These are phyloP conservation scores for Thoreauomyces humboldtii DNA, from an alignment of 192 early-diverging fungal genomes.

Conservation along the genomic window DNA sequence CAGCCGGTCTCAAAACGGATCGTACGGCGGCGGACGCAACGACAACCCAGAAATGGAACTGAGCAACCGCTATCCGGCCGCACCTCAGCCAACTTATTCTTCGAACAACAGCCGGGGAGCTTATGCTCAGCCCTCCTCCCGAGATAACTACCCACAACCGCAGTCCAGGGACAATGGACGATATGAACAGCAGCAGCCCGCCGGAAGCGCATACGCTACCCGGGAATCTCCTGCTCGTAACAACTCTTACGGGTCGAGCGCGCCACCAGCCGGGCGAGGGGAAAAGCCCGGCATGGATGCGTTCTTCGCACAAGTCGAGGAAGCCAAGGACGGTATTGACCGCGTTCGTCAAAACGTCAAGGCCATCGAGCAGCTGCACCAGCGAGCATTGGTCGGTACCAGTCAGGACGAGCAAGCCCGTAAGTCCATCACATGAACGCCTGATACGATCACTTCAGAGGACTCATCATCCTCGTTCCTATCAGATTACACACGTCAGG, in stretches of 20 bases:
- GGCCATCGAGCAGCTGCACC: conserved; percentile 22
- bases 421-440: conserved; percentile 2
- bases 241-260: not conserved
- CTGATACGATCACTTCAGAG: not conserved
- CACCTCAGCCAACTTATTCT: not conserved
- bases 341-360: conserved; percentile 16
- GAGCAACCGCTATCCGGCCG: too few relatives aligned
- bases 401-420: conserved; percentile 26
- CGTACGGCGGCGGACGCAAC: not conserved
- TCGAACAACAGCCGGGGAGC: too few relatives aligned
- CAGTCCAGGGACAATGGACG: not conserved
- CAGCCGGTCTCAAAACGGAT: too few relatives aligned
- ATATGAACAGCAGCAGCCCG: conserved; percentile 5
- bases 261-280: not conserved
- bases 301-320: conserved; percentile 30
- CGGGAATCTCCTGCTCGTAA: not conserved
- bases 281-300: conserved; percentile 1
- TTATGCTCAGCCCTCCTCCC: not conserved
- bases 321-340: conserved; percentile 22
- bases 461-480: not conserved
- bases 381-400: conserved; percentile 27
- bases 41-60: not conserved
- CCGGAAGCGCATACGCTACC: not conserved
- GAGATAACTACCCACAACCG: conserved; percentile 3
- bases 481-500: conserved; percentile 20